A percentile compares a stretch with the other conserved stretches of the same genome.
phyloP scores from a whole-genome alignment of 495 filamentous ascomycete genomes.

The Polyplosphaeria fusca region DNA sequence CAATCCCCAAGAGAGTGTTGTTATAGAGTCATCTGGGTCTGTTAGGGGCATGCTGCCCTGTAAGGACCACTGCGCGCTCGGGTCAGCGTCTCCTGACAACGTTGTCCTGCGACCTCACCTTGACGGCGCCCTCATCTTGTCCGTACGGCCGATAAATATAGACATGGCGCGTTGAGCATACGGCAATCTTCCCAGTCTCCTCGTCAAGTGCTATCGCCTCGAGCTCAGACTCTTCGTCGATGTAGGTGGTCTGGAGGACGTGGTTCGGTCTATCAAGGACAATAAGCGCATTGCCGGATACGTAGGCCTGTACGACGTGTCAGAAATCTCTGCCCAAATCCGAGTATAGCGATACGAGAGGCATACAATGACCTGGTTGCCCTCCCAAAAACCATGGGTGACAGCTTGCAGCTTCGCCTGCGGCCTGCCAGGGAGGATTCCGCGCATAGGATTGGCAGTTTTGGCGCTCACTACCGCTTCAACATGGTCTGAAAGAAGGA shows the following conservation, averaged over 20 bases:
- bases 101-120: slow-evolving; percentile 52
- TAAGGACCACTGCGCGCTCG: slow-evolving; percentile 52
- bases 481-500: slow-evolving; percentile 8
- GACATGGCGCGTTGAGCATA: slow-evolving; percentile 60
- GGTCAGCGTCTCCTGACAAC: not conserved
- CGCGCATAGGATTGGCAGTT: slow-evolving; percentile 57
- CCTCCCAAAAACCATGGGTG: slow-evolving; percentile 79
- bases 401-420: slow-evolving; percentile 86
- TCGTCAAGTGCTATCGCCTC: slow-evolving; percentile 77
- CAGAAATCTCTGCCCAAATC: slow-evolving; percentile 2
- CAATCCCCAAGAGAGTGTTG: slow-evolving; percentile 81
- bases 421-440: slow-evolving; percentile 86
- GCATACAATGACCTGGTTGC: slow-evolving; percentile 73
- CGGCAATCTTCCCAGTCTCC: slow-evolving; percentile 78
- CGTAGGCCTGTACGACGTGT: slow-evolving; percentile 63
- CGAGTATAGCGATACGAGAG: not conserved
- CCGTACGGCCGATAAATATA: slow-evolving; percentile 79
- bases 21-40: slow-evolving; percentile 45
- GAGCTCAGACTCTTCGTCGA: slow-evolving; percentile 68
- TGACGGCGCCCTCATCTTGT: slow-evolving; percentile 63
- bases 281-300: slow-evolving; percentile 81
- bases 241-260: slow-evolving; percentile 86
- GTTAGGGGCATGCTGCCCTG: slow-evolving; percentile 44
- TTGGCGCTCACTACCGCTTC: slow-evolving; percentile 12
- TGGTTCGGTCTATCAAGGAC: slow-evolving; percentile 72